Percentiles rank a stretch among this genome's conserved stretches.
Evolutionary conservation across 495 filamentous ascomycete genomes (phyloP).

Genomic region (Symbiotaphrina buchneri): DNA sequence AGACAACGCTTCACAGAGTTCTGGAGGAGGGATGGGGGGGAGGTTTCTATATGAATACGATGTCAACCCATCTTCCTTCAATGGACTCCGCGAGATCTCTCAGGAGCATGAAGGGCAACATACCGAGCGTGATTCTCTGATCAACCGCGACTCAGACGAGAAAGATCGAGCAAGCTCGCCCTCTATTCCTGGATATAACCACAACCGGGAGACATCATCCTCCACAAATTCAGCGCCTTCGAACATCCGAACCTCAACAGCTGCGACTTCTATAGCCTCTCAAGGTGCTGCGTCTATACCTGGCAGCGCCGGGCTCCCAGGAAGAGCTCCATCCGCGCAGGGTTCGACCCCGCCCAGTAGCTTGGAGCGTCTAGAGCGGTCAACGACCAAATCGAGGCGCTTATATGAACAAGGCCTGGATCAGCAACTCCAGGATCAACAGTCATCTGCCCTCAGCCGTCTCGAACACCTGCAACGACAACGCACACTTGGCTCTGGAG

Average conservation of each 20-base stretch:
- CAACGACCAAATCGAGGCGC: constrained; percentile 40
- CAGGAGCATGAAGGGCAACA: constrained; percentile 12
- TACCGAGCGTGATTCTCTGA: constrained; percentile 7
- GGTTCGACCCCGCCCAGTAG: constrained; percentile 3
- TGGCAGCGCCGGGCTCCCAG: not conserved
- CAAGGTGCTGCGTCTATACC: constrained; percentile 28
- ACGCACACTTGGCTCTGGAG: constrained; percentile 24
- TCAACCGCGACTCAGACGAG: not conserved
- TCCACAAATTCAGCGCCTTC: constrained; percentile 61
- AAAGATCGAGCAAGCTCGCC: constrained; percentile 20
- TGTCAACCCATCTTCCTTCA: constrained; percentile 58
- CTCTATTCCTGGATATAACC: constrained; percentile 30
- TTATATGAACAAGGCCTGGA: constrained; percentile 73
- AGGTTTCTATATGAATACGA: constrained; percentile 72
- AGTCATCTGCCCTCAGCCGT: constrained; percentile 49
- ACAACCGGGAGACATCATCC: constrained; percentile 65
- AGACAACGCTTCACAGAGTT: constrained; percentile 7
- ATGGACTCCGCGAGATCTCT: constrained; percentile 35
- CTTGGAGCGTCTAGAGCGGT: constrained; percentile 12
- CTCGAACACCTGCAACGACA: constrained; percentile 50
- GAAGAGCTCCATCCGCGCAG: constrained; percentile 1
- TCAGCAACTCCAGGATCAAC: constrained; percentile 62
- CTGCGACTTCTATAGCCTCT: constrained; percentile 80
- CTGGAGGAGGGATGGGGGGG: constrained; percentile 32
- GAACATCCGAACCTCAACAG: constrained; percentile 57